Conservation (phyloP, 2,329 filamentous ascomycete genomes). For the Paraconiothyrium sp. region DNA sequence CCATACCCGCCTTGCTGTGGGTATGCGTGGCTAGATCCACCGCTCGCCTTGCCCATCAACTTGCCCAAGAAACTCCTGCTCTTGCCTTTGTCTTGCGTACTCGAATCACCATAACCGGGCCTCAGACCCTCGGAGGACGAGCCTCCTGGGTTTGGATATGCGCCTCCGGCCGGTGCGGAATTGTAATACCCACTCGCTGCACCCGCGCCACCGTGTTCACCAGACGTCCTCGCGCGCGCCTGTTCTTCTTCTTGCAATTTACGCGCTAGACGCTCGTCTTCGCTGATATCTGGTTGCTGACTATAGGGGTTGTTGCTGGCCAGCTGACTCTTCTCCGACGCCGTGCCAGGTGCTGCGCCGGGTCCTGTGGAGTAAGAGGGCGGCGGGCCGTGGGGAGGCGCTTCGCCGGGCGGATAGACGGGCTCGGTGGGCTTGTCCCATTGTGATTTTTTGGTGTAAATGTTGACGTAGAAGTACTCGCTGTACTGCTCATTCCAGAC, state of each 20-base stretch:
- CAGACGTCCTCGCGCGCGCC: slow-evolving; percentile 58
- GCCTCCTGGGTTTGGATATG: slow-evolving; percentile 35
- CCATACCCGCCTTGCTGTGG: slow-evolving; percentile 36
- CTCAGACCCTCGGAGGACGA: slow-evolving; percentile 13
- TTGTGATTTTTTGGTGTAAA: slow-evolving; percentile 86
- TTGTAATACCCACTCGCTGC: neutral
- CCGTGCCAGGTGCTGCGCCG: slow-evolving; percentile 37
- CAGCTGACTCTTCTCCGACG: slow-evolving; percentile 59
- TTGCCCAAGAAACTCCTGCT: slow-evolving; percentile 62
- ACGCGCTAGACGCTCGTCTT: slow-evolving; percentile 78
- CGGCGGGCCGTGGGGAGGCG: slow-evolving; percentile 68
- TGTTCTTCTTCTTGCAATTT: slow-evolving; percentile 87
- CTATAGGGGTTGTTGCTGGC: slow-evolving; percentile 75
- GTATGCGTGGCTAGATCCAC: slow-evolving; percentile 34
- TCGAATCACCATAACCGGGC: slow-evolving; percentile 10
- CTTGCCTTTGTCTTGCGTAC: slow-evolving; percentile 42
- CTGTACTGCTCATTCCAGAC: slow-evolving; percentile 87
- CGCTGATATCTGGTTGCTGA: slow-evolving; percentile 55
- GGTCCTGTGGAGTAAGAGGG: slow-evolving; percentile 69
- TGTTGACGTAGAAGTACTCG: slow-evolving; percentile 94
- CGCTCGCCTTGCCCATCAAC: slow-evolving; percentile 58
- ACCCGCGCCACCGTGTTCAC: neutral
- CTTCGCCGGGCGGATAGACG: slow-evolving; percentile 62
- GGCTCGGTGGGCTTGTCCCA: slow-evolving; percentile 85
- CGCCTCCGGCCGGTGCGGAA: neutral